Base-by-base conservation (phyloP, 257 asterid genomes). In the Salvia rosmarinus region DNA sequence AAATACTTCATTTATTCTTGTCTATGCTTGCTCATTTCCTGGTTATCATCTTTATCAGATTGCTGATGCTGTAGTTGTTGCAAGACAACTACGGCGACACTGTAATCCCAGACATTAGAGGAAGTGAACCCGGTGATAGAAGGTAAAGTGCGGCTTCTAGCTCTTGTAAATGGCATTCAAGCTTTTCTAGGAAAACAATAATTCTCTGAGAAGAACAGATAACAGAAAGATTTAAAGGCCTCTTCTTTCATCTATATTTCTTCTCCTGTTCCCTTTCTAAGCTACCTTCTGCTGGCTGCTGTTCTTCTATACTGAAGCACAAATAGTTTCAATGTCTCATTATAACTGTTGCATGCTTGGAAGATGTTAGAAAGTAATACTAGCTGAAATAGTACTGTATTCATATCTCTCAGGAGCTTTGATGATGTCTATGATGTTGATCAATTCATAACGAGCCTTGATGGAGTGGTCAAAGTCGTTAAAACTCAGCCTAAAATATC, bases 21-120 rank as follows among this genome's bases (percentile, higher is more conserved):
- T 75, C 64, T 67, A 67, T 61, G 59, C 71, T 21, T 68, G 28
- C 70, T 77, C 52, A 46, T 56, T 46, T 50, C 68, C 60, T 60
- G 56, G 39, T 19, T 42, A 69, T 46, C 79, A 62, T 61, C 43
- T 64, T 79, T 51, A 70, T 67, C 86, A 95, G 99, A 83, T 95
- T 75, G 80, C 99, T 62, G 99, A 91, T 78, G 99, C 99, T 9
- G 96, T 91, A 46, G 96, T 89, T 68, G 95, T 95, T 56, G 99
- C 98, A 30, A 88, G 91, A 79, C 88, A 84, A 77, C 90, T 95
- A 54, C 87, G 85, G 99, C 99, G 70, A 88, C 91, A 67, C 96
- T 77, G 89, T 95, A 10, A 81, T 95, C 79, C 99, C 99, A 40
- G 99, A 91, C 74, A 87, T 95, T 54, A 84, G 98, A 81, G 99